A percentile compares a stretch with the other conserved stretches of the same genome.
phyloP scores from a whole-genome alignment of 2,329 filamentous ascomycete species.

The Pleomassaria siparia region DNA sequence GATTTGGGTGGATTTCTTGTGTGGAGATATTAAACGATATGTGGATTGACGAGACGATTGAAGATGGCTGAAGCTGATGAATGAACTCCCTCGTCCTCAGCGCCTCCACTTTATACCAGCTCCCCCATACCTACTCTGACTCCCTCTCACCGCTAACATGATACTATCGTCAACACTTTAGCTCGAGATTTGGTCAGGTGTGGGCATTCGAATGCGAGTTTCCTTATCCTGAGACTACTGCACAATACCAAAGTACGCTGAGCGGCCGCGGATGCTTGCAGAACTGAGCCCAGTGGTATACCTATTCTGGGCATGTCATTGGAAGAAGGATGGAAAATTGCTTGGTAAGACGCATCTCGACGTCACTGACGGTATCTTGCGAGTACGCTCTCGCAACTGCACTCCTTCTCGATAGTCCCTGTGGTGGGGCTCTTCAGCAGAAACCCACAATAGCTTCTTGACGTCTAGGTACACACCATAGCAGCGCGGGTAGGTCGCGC shows the following conservation, averaged over 20 bases:
- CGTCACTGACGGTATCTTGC: conserved; percentile 11
- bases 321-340: conserved; percentile 1
- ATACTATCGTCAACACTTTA: conserved; percentile 10
- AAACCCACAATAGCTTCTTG: conserved; percentile 1
- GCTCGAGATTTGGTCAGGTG: conserved; percentile 1
- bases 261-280: conserved; percentile 4
- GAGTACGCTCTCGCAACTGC: not conserved
- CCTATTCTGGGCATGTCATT: conserved; percentile 10
- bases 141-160: conserved; percentile 14
- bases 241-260: not conserved
- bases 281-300: conserved; percentile 6
- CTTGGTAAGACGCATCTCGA: conserved; percentile 9
- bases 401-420: conserved; percentile 4
- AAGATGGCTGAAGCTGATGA: not conserved
- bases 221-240: conserved; percentile 10
- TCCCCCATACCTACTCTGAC: not conserved
- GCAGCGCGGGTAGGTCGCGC: not conserved
- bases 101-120: conserved; percentile 9
- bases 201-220: conserved; percentile 1
- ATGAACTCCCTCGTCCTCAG: not conserved
- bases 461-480: conserved; percentile 13
- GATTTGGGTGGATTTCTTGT: no score
- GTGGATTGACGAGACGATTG: conserved; percentile 1
- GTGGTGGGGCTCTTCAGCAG: conserved; percentile 10
- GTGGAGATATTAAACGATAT: no score